Evolutionary conservation across 305 asterid species (phyloP).

Genomic region (Plantago coronopus): DNA sequence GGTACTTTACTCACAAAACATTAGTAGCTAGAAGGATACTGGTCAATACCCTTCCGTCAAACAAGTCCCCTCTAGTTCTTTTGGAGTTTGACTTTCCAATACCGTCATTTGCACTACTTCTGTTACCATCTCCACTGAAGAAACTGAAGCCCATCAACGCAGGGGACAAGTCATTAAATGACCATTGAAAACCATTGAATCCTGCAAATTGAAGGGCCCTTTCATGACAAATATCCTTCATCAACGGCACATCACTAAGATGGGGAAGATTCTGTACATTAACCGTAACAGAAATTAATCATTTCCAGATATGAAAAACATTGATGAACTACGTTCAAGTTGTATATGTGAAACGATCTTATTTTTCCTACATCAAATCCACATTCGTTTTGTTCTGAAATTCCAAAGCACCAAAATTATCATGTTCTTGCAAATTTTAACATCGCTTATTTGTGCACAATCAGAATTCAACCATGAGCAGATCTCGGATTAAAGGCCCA

Average conservation of each 20-base stretch:
- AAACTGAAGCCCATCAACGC: conserved; percentile 48
- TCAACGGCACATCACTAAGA: conserved; percentile 44
- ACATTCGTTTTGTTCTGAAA: conserved; percentile 10
- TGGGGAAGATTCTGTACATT: conserved; percentile 43
- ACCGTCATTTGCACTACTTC: conserved; percentile 32
- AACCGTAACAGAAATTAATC: conserved; percentile 25
- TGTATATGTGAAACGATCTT: neutral
- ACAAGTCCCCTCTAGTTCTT: conserved; percentile 39
- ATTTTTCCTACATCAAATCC: neutral
- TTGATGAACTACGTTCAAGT: conserved; percentile 6
- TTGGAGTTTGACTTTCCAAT: conserved; percentile 40
- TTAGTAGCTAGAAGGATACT: conserved; percentile 63
- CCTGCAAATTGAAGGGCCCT: conserved; percentile 47
- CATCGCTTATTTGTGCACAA: neutral
- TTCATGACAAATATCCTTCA: conserved; percentile 46
- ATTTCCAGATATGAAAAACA: conserved; percentile 20
- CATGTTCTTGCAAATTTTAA: neutral
- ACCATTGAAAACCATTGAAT: conserved; percentile 42
- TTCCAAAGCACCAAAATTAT: conserved; percentile 7
- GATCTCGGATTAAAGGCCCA: neutral
- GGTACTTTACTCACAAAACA: conserved; percentile 69
- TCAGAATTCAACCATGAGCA: neutral
- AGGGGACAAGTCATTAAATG: conserved; percentile 40
- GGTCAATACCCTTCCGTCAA: conserved; percentile 64
- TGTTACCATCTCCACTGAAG: conserved; percentile 50